A percentile compares a stretch with the other conserved stretches of the same genome.
Conservation (phyloP, 1,284 basidiomycete genomes). For the Cystobasidiaceae sp. region DNA sequence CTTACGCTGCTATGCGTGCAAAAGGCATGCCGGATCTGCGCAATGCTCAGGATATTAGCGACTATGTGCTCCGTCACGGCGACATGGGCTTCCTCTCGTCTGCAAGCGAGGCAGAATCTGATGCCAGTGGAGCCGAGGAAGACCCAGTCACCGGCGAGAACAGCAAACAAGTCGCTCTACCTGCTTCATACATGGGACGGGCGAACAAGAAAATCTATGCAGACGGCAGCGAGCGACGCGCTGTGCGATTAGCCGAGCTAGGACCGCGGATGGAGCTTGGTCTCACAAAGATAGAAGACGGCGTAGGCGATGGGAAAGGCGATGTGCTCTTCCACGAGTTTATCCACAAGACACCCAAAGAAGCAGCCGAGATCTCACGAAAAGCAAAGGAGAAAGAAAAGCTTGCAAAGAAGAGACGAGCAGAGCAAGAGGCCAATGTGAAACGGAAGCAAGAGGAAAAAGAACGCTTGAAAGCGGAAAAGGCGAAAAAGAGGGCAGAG, state of each 20-base stretch:
- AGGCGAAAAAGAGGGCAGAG: conserved; percentile 51
- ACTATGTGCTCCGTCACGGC: conserved; percentile 65
- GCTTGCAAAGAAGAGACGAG: conserved; percentile 65
- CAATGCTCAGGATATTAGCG: conserved; percentile 87
- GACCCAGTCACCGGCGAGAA: conserved; percentile 56
- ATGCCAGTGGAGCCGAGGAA: conserved; percentile 70
- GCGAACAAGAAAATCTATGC: conserved; percentile 62
- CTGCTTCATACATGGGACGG: conserved; percentile 87
- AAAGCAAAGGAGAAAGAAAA: conserved; percentile 44
- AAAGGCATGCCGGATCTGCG: conserved; percentile 66
- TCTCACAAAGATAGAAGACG: conserved; percentile 85
- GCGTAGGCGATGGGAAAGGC: conserved; percentile 49
- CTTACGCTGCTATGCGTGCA: conserved; percentile 35
- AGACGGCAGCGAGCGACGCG: conserved; percentile 64
- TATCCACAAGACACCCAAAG: conserved; percentile 62
- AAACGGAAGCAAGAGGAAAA: conserved; percentile 62
- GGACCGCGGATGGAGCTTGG: conserved; percentile 91
- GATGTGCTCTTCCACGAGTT: conserved; percentile 86
- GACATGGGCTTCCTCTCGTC: conserved; percentile 60
- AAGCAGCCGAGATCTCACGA: conserved; percentile 49
- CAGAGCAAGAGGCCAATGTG: conserved; percentile 84
- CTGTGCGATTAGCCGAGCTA: conserved; percentile 86
- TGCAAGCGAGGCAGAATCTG: conserved; percentile 55
- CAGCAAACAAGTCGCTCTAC: conserved; percentile 65
- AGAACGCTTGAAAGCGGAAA: conserved; percentile 73